A percentile compares a stretch with the other conserved stretches of the same genome.
phyloP scores from a whole-genome alignment of 306 rosid species.

The barrel medic (Medicago truncatula) region MtrunA17r5.0-ANR NC_053042.1:56440001-56440500 shows the following conservation, averaged over 20 bases:
- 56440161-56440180: conserved; percentile 94
- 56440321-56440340: conserved; percentile 11
- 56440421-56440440: conserved; percentile 17
- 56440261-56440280: background rate
- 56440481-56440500: conserved; percentile 8
- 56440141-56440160: conserved; percentile 47
- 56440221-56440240: conserved; percentile 98
- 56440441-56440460: background rate
- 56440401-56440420: conserved; percentile 18
- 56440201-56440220: conserved; percentile 99
- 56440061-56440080: conserved; percentile 28
- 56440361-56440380: background rate
- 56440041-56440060: conserved; percentile 71
- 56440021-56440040: conserved; percentile 82
- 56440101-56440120: conserved; percentile 29
- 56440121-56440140: conserved; percentile 29
- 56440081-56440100: conserved; percentile 3
- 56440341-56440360: conserved; percentile 14
- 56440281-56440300: conserved; percentile 7
- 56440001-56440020: conserved; percentile 74
- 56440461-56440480: background rate
- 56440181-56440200: conserved; percentile 98
- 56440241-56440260: conserved; percentile 59
- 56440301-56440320: conserved; percentile 26
- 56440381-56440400: conserved; percentile 1